phyloP scores from a whole-genome alignment of 2,329 filamentous ascomycete genomes.

The Zarea fungicola region DNA sequence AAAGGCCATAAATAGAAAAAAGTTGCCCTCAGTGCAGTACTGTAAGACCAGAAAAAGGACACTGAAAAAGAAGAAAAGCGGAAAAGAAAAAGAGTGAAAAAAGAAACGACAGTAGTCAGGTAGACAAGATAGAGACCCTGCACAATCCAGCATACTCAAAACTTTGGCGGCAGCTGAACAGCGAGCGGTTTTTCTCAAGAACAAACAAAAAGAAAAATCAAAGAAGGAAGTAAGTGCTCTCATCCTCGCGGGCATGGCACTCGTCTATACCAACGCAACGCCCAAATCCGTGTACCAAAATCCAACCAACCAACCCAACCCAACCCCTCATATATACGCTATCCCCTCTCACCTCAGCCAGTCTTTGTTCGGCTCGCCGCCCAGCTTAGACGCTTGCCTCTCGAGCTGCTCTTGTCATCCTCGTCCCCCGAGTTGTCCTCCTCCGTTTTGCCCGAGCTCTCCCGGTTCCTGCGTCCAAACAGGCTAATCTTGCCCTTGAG shows the following conservation, averaged over 20 bases:
- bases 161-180: no score
- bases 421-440: conserved; percentile 21
- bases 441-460: conserved; percentile 17
- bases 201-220: neutral
- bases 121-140: no score
- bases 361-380: conserved; percentile 18
- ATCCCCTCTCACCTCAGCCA: conserved; percentile 10
- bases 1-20: no score
- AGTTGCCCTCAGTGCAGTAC: neutral
- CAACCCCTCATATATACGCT: neutral
- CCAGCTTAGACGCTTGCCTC: conserved; percentile 17
- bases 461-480: conserved; percentile 26
- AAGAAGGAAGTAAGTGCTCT: conserved; percentile 5
- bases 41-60: no score
- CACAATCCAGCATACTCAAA: no score
- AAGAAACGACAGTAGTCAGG: no score
- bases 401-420: conserved; percentile 17
- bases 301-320: neutral
- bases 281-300: neutral
- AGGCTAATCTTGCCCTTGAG: conserved; percentile 32
- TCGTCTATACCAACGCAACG: conserved; percentile 2
- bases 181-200: no score
- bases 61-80: no score
- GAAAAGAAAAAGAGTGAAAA: neutral
- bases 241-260: conserved; percentile 1